A percentile compares a stretch with the other conserved stretches of the same genome.
These are phyloP conservation scores for Pleurotus citrinopileatus DNA, from an alignment of 768 basidiomycete genomes.

Conservation along the genomic window DNA sequence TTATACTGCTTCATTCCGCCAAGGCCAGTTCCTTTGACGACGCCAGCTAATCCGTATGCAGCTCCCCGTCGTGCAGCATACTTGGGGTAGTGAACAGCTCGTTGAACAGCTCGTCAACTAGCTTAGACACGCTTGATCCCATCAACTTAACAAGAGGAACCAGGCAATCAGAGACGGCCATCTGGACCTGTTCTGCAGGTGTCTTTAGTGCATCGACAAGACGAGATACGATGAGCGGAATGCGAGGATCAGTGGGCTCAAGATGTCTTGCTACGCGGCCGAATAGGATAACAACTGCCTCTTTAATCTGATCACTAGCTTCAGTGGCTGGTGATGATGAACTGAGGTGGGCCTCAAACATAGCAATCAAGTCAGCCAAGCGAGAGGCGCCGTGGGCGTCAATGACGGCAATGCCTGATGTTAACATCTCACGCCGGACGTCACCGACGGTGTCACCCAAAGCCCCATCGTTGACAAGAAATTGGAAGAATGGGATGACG, in stretches of 20 bases:
- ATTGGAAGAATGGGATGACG: slow-evolving; percentile 74
- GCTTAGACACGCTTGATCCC: slow-evolving; percentile 49
- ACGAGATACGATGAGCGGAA: slow-evolving; percentile 79
- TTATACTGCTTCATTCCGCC: slow-evolving; percentile 81
- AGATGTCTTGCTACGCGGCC: slow-evolving; percentile 91
- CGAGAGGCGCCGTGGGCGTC: slow-evolving; percentile 76
- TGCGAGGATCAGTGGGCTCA: slow-evolving; percentile 68
- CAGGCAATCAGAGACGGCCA: slow-evolving; percentile 94
- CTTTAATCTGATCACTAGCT: slow-evolving; percentile 84
- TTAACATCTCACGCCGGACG: slow-evolving; percentile 86
- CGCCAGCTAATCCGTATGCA: slow-evolving; percentile 92
- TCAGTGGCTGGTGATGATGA: slow-evolving; percentile 57
- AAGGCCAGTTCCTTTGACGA: slow-evolving; percentile 89
- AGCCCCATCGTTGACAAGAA: slow-evolving; percentile 83
- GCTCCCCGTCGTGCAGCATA: slow-evolving; percentile 96
- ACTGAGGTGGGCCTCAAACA: slow-evolving; percentile 79
- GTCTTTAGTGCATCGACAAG: slow-evolving; percentile 89
- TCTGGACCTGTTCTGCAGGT: slow-evolving; percentile 94
- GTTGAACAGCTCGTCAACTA: slow-evolving; percentile 77
- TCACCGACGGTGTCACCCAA: slow-evolving; percentile 82
- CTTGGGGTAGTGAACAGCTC: slow-evolving; percentile 77
- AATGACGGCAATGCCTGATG: slow-evolving; percentile 76
- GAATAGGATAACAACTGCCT: slow-evolving; percentile 92
- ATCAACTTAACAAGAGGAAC: slow-evolving; percentile 80
- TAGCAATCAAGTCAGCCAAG: slow-evolving; percentile 69